Evolutionary conservation across 192 early-diverging fungal species (phyloP).

Genomic region (Linnemannia exigua): DNA sequence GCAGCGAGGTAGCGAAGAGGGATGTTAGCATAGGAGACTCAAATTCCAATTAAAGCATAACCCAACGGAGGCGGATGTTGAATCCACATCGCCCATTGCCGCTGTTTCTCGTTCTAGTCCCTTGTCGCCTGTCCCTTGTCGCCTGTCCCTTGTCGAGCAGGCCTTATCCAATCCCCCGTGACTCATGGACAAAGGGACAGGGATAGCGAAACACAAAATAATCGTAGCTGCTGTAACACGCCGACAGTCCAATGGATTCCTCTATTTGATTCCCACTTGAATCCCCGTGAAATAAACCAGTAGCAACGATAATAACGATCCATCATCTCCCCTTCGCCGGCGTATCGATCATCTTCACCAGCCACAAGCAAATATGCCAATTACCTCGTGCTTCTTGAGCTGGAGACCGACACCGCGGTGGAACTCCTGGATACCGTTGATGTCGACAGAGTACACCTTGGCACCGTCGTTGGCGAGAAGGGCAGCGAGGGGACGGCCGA

Average conservation of each 20-base stretch:
- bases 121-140: background rate
- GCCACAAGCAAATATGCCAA: background rate
- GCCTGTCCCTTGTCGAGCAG: background rate
- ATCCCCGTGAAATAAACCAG: too few relatives aligned
- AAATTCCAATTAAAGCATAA: background rate
- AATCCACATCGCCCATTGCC: background rate
- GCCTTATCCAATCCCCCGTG: background rate
- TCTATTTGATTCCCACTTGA: too few relatives aligned
- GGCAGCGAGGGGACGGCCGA: constrained; percentile 97
- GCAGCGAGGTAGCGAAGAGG: background rate
- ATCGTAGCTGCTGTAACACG: too few relatives aligned
- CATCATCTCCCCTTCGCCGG: too few relatives aligned
- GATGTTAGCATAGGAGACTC: background rate
- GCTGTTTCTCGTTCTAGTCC: background rate
- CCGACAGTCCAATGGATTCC: too few relatives aligned
- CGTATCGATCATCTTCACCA: too few relatives aligned
- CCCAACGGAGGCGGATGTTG: background rate
- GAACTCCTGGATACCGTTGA: constrained; percentile 87
- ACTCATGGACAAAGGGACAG: background rate
- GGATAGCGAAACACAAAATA: background rate
- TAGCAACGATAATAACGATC: too few relatives aligned
- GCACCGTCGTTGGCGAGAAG: constrained; percentile 99
- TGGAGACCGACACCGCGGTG: constrained; percentile 77
- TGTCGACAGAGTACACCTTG: constrained; percentile 96
- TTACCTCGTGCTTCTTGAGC: constrained; percentile 74